Base-by-base conservation (phyloP, 441 rosid species). In the Gossypium davidsonii region DNA sequence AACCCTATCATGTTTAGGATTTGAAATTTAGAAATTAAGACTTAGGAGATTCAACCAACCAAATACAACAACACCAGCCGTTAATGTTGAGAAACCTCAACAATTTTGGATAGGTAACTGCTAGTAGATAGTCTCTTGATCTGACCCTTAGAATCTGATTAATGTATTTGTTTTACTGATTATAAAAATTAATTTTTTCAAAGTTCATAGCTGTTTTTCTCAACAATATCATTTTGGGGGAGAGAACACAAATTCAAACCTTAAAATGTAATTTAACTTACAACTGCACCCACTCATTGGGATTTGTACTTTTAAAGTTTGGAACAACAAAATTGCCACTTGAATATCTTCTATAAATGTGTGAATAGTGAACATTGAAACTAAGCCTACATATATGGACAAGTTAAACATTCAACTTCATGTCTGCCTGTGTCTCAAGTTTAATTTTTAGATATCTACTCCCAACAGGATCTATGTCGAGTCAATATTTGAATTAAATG, bases 401-500 rank as follows among this genome's bases (percentile, higher is more conserved):
- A 5, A 63, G 4, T 14, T 18, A 20, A 1, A 44, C 11, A 21
- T 65, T 20, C 10, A 42, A 6, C 17, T 21, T 11, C 18, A 44
- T 65, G 55, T 21, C 34, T 65, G 70, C 15, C 17, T 65, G 6
- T 21, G 6, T 42, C 53, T 65, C 48, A 46, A 66, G 56, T 23
- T 66, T 12, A 55, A 12, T 44, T 18, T 34, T 46, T 2, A 46
- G 18, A 46, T 5, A 10, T 8, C 31, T 64, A 64, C 15, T 66
- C 20, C 55, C 56, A 46, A 46, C 37, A 66, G 20, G 58, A 44
- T 46, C 46, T 66, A 21, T 66, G 70, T 46, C 14, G 6, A 66
- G 56, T 66, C 70, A 66, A 14, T 21, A 23, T 53, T 21, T 46
- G 37, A 46, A 66, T 66, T 46, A 21, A 46, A 12, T 66, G 55